Evolutionary conservation across 2,329 filamentous ascomycete species (phyloP).

Genomic region (Dactylella cylindrospora): DNA sequence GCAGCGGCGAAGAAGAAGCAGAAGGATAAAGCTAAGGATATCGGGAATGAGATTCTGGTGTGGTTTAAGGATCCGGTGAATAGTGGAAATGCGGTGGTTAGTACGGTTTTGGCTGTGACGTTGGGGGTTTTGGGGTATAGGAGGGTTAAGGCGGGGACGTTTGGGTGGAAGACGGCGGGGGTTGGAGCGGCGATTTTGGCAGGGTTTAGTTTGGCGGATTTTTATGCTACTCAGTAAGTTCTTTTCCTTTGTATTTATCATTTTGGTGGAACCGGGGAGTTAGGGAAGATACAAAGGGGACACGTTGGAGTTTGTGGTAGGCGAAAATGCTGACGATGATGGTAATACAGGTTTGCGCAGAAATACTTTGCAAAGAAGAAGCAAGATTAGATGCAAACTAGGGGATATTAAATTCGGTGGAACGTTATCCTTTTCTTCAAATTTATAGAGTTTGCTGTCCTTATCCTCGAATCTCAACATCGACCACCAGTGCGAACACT

Average conservation of each 20-base stretch:
- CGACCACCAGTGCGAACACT: too few relatives aligned
- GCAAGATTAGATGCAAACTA: conserved; percentile 25
- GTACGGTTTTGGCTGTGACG: conserved; percentile 12
- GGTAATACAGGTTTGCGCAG: conserved; percentile 24
- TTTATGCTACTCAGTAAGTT: conserved; percentile 33
- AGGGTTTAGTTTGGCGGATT: conserved; percentile 39
- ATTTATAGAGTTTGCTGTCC: too few relatives aligned
- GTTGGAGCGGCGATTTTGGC: conserved; percentile 29
- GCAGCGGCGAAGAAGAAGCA: conserved; percentile 2
- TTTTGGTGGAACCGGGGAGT: too few relatives aligned
- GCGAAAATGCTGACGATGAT: too few relatives aligned
- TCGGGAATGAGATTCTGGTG: conserved; percentile 51
- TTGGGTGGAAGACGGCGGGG: conserved; percentile 26
- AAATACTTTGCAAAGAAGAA: conserved; percentile 24
- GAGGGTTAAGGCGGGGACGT: conserved; percentile 22
- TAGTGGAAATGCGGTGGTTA: conserved; percentile 17
- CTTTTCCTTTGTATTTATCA: background rate
- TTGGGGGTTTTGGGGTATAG: conserved; percentile 31
- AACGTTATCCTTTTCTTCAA: too few relatives aligned
- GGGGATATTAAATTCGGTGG: too few relatives aligned
- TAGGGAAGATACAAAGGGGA: background rate
- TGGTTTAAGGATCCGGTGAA: conserved; percentile 38
- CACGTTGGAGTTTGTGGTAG: background rate
- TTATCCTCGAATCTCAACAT: too few relatives aligned
- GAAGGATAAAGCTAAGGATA: background rate